Base-by-base conservation (phyloP, 768 basidiomycete genomes). In the Calocera viscosa region DNA sequence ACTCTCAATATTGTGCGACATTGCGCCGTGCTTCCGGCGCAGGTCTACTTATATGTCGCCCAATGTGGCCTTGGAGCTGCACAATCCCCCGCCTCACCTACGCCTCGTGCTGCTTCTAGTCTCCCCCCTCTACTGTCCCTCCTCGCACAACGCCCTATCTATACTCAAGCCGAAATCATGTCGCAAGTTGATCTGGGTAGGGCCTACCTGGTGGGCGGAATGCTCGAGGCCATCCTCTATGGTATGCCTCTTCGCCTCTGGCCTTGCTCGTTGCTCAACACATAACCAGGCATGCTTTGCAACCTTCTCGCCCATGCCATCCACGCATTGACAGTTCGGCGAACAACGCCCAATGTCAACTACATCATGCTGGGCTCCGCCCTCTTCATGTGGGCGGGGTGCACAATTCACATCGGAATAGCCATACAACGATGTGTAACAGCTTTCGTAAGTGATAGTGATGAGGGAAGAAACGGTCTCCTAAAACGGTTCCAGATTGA, bases 191-290 rank as follows among this genome's bases (percentile, higher is more conserved):
- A 60, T 22, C 24, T 60, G 3, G 14, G 14, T 26, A 11, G 53
- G 8, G 53, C 53, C 24, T 60, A 60, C 53, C 53, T 60, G 5
- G 53, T 60, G 2, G 53, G 53, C 53, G 14, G 14, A 10, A 11
- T 60, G 14, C 53, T 60, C 30, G 53, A 60, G 22, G 11, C 53
- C 53, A 60, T 60, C 53, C 53, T 60, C 53, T 60, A 60, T 60
- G 53, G 53, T 60, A 60, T 11, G 53, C 19, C 30, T 2, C 8
- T 28, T 26, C 30, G 53, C 14, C 24, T 19, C 5, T 24, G 43
- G 16, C 43, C 3, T 47, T n/a, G n/a, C n/a, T n/a, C n/a, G n/a
- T n/a, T 26, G 49, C 12, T 14, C 10, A 40, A 40, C 19, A 40
- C 10, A 40, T 10, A 10, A 2, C 26, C 30, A 60, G 53, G 53